A percentile compares a stretch with the other conserved stretches of the same genome.
Conservation (phyloP, 2,329 filamentous ascomycete genomes). For the Cladosporium sp. region DNA sequence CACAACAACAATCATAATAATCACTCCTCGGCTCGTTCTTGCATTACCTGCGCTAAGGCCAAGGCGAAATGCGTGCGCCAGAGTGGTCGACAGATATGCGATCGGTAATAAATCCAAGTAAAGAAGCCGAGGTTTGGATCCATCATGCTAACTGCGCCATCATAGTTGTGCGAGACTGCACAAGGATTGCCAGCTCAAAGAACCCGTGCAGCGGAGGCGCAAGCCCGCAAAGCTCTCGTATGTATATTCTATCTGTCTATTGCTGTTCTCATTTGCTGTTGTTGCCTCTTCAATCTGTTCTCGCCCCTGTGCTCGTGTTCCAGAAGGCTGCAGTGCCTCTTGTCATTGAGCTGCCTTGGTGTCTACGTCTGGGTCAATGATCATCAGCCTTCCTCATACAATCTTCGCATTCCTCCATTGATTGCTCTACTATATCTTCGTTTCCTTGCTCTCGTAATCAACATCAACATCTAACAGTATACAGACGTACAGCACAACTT, state of each 20-base stretch:
- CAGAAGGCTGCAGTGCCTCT: no score
- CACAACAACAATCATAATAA: neutral
- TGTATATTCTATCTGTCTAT: slow-evolving; percentile 14
- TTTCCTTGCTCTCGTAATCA: neutral
- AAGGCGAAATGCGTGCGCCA: slow-evolving; percentile 31
- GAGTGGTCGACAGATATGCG: slow-evolving; percentile 22
- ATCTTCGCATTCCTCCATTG: neutral
- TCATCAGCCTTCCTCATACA: no score
- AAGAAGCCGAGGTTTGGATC: no score
- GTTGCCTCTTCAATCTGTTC: no score
- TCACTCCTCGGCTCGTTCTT: slow-evolving; percentile 11
- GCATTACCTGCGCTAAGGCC: slow-evolving; percentile 29
- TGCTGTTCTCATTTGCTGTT: neutral
- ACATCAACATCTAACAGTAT: slow-evolving; percentile 6
- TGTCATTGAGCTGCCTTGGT: no score
- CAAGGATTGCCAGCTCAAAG: slow-evolving; percentile 28
- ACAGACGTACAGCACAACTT: slow-evolving; percentile 29
- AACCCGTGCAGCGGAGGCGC: slow-evolving; percentile 23
- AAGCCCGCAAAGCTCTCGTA: slow-evolving; percentile 28
- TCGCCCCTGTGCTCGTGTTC: no score
- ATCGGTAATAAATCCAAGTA: slow-evolving; percentile 17
- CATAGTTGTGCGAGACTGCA: slow-evolving; percentile 27
- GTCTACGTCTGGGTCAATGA: no score
- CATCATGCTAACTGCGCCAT: no score
- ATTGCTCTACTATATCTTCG: neutral